Conservation (phyloP, 2,329 filamentous ascomycete species). For the Atkinsonella hypoxylon region DNA sequence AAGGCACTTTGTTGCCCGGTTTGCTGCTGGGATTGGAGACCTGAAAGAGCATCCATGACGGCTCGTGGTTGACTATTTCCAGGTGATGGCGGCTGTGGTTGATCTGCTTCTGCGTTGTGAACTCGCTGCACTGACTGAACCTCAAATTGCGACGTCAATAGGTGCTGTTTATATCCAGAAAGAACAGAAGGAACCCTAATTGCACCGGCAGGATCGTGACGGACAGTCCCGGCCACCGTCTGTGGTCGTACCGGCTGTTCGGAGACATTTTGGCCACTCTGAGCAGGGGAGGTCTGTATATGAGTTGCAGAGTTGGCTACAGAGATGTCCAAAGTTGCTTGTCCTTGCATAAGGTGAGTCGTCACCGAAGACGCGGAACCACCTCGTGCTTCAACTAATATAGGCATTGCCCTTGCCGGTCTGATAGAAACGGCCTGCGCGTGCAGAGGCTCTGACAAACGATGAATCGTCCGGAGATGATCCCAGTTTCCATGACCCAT, state of each 20-base stretch:
- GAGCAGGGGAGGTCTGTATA: not conserved
- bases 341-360: not conserved
- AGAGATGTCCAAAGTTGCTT: not conserved
- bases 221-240: not conserved
- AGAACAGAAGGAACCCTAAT: not conserved
- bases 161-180: not conserved
- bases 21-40: not conserved
- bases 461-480: too few species aligned
- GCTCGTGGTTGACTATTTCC: not conserved
- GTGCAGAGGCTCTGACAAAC: not conserved
- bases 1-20: not conserved
- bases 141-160: not conserved
- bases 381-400: not conserved
- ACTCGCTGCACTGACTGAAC: not conserved
- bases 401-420: slow-evolving; percentile 8
- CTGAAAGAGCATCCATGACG: not conserved
- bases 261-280: not conserved
- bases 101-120: not conserved
- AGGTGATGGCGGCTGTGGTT: not conserved
- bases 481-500: too few species aligned
- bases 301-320: not conserved
- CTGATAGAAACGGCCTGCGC: not conserved
- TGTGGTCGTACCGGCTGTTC: not conserved
- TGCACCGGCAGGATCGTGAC: not conserved
- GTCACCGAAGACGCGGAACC: not conserved